These are phyloP conservation scores for Nannizziopsis barbatae DNA, from an alignment of 2,329 filamentous ascomycete genomes.

Conservation along the genomic window DNA sequence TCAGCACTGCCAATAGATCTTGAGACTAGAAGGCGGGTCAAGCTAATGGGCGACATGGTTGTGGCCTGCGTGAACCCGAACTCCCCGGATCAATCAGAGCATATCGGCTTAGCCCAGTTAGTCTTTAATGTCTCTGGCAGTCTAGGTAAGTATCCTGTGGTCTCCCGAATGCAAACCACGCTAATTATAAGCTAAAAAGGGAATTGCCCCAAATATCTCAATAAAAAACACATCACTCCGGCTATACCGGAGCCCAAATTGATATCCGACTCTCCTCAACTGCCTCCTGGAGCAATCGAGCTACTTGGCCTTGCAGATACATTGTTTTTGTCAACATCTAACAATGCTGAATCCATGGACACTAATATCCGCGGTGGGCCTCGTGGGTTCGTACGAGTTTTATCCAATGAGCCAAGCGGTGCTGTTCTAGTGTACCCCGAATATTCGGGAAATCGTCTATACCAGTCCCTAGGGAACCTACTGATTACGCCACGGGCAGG, in stretches of 20 bases:
- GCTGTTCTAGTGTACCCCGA: conserved; percentile 63
- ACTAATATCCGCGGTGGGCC: conserved; percentile 70
- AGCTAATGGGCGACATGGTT: conserved; percentile 59
- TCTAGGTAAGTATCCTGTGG: conserved; percentile 37
- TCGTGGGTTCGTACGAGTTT: conserved; percentile 59
- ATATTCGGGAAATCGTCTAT: conserved; percentile 72
- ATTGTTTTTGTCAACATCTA: conserved; percentile 63
- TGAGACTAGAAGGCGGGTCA: conserved; percentile 58
- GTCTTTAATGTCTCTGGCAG: conserved; percentile 60
- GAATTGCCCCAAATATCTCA: conserved; percentile 82
- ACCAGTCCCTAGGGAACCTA: conserved; percentile 74
- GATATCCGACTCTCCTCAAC: conserved; percentile 36
- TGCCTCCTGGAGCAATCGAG: conserved; percentile 46
- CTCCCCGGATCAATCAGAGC: conserved; percentile 14
- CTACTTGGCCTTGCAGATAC: conserved; percentile 57
- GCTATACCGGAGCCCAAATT: conserved; percentile 45
- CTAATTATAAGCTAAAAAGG: conserved; percentile 34
- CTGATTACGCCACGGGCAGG: conserved; percentile 55
- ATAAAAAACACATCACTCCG: conserved; percentile 54
- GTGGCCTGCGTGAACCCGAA: conserved; percentile 45
- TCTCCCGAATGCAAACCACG: not conserved
- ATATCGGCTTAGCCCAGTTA: conserved; percentile 40
- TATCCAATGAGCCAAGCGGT: conserved; percentile 41
- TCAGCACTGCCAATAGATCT: conserved; percentile 54
- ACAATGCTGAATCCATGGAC: conserved; percentile 59